Base-by-base conservation (phyloP, 495 filamentous ascomycete species). In the Hyphodiscus hymeniophilus region DNA sequence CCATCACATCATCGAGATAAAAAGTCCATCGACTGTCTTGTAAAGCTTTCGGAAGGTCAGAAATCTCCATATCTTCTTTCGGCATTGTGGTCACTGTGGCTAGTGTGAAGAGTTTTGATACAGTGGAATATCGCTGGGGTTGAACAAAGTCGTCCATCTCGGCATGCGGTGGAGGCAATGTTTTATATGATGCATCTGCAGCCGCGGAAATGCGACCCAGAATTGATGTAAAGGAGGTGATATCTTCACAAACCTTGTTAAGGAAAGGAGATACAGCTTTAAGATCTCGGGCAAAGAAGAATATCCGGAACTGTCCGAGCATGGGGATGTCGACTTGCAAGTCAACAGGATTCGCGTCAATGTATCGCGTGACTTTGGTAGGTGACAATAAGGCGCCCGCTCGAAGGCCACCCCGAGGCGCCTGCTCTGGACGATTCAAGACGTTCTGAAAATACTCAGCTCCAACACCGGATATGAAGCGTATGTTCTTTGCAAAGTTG, bases 281-380 rank as follows among this genome's bases (percentile, higher is more conserved):
- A 15, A 81, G 66, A 51, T 82, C 68, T 35, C 72, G 73, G 11
- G 76, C 72, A 38, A 86, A 71, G 45, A 85, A 70, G 59, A 79
- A 85, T 18, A 85, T 68, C 17, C 79, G 70, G 64, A 86, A 87
- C 52, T 86, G 83, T 10, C 81, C 73, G 4, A 84, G 60, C 51
- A 82, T 67, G 1, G 83, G 81, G n/a, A 85, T 81, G 55, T 85
- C 81, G 3, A 84, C 73, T 55, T 87, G 80, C 21, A 86, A 66
- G 49, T 85, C 77, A 18, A 87, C 76, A 1, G 81, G 80, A 49
- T 86, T 87, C 4, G 79, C 74, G 54, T 85, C 83, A 39, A 85
- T 68, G 53, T 79, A 86, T 13, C 82, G 67, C 0, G 78, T 81
- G 7, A 81, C 82, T 58, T 75, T 79, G 16, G 76, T 73, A 8